These are phyloP conservation scores for Physcomitrium patens DNA, from an alignment of 225 moss, liverwort and hornwort genomes.

Conservation along the genomic window DNA sequence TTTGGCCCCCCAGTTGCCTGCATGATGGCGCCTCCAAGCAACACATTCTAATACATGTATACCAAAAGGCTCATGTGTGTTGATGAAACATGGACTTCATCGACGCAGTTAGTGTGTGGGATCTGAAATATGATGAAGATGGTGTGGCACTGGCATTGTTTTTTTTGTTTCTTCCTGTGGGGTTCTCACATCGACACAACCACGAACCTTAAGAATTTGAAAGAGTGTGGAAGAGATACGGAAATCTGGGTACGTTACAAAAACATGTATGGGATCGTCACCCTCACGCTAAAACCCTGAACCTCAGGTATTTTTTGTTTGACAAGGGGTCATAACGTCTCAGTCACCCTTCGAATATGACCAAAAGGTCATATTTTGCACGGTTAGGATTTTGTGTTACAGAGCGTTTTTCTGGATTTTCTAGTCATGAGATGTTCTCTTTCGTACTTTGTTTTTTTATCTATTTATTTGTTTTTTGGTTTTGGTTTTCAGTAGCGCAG, in stretches of 20 bases:
- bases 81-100: no score
- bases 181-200: no score
- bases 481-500: not conserved
- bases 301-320: constrained; percentile 13
- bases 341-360: constrained; percentile 12
- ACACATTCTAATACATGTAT: not conserved
- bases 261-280: constrained; percentile 17
- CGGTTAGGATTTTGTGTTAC: not conserved
- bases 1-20: not conserved
- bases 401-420: not conserved
- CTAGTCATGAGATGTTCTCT: not conserved
- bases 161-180: no score
- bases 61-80: no score
- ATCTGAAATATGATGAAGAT: no score
- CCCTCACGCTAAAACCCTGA: constrained; percentile 48
- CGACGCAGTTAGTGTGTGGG: no score
- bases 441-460: not conserved
- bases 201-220: not conserved
- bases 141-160: no score
- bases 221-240: not conserved
- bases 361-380: constrained; percentile 4
- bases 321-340: constrained; percentile 36
- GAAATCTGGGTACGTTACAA: not conserved
- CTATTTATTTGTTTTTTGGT: not conserved
- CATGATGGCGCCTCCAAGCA: constrained; percentile 14